phyloP scores from a whole-genome alignment of 495 filamentous ascomycete species.

The Immersiella caudata region DNA sequence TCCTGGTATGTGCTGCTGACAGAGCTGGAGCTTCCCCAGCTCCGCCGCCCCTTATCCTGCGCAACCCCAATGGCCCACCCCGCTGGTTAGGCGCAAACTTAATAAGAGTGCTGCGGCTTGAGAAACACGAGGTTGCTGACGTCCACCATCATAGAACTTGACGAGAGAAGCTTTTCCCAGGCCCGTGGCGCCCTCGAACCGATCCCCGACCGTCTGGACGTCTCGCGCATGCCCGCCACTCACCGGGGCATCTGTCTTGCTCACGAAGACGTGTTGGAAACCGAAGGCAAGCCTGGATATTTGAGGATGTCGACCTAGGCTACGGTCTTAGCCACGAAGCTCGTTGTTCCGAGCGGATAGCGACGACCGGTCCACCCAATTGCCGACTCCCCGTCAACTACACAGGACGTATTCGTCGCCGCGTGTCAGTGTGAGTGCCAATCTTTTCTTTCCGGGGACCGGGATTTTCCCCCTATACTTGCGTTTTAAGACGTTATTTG shows the following conservation, averaged over 20 bases:
- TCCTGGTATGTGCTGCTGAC: conserved; percentile 1
- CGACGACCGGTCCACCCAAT: background rate
- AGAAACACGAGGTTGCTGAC: background rate
- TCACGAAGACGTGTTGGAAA: background rate
- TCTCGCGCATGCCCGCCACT: background rate
- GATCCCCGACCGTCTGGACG: background rate
- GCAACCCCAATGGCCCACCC: background rate
- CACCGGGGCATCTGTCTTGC: background rate
- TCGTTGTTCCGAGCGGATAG: background rate
- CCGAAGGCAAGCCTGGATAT: background rate
- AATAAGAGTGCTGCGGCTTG: background rate
- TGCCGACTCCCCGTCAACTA: background rate
- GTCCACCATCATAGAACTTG: background rate
- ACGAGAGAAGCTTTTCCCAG: background rate
- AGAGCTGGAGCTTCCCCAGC: background rate
- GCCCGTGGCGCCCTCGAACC: background rate
- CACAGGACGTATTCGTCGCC: background rate
- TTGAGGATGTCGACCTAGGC: conserved; percentile 19
- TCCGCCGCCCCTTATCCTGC: background rate
- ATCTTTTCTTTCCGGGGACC: conserved; percentile 14
- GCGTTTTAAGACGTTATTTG: conserved; percentile 13
- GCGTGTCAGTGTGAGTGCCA: conserved; percentile 18
- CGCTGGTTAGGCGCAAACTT: conserved; percentile 5
- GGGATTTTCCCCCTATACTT: conserved; percentile 27
- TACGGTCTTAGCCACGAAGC: background rate